Conservation (phyloP, 148 eudicot species). For the Dianthus caryophyllus region DNA sequence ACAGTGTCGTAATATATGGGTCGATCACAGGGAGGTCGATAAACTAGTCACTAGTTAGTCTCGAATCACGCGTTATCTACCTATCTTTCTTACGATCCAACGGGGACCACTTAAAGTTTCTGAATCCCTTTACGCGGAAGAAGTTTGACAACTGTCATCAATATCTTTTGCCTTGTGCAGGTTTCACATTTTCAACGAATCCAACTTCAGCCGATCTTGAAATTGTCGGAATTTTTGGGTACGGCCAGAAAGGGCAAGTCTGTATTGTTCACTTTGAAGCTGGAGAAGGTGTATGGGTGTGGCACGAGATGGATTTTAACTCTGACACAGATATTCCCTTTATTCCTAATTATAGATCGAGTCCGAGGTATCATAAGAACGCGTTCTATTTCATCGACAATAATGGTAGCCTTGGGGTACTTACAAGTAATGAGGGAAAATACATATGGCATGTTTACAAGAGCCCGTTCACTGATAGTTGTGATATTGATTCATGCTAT, state of each 20-base stretch:
- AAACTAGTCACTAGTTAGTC: too few species aligned
- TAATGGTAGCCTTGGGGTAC: not conserved
- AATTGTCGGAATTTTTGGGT: not conserved
- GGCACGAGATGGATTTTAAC: not conserved
- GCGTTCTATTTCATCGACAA: constrained; percentile 1
- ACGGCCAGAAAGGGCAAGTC: not conserved
- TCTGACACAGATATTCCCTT: not conserved
- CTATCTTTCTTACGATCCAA: not conserved
- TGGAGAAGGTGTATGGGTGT: not conserved
- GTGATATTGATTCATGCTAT: not conserved
- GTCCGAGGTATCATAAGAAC: not conserved
- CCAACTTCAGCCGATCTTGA: constrained; percentile 14
- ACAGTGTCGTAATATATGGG: too few species aligned
- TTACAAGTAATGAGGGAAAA: not conserved
- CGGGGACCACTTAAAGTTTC: not conserved
- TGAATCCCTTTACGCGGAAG: constrained; percentile 6
- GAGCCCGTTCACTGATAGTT: not conserved
- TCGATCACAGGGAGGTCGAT: too few species aligned
- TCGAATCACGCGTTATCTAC: too few species aligned
- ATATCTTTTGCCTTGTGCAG: not conserved
- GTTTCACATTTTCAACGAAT: constrained; percentile 7
- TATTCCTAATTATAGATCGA: not conserved
- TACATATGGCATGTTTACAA: not conserved
- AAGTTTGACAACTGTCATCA: not conserved
- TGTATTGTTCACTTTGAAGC: not conserved